Conservation (phyloP, 164 flowering plant genomes). For the Chimonanthus praecox region DNA sequence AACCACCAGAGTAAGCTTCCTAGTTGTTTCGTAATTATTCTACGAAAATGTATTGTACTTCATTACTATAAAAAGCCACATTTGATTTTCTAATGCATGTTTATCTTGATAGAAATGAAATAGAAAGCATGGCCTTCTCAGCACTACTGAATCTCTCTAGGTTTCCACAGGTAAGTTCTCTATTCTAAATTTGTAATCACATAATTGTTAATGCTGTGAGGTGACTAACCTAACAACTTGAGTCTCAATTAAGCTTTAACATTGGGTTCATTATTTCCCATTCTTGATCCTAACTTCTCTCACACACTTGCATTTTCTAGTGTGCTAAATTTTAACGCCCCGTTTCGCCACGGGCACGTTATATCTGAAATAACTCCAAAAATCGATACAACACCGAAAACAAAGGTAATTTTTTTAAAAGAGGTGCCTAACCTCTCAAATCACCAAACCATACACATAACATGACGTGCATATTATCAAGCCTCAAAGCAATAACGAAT, state of each 20-base stretch:
- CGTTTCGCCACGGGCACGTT: no score
- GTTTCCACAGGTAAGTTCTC: slow-evolving; percentile 66
- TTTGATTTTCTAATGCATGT: slow-evolving; percentile 1
- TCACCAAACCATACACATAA: no score
- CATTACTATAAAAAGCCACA: neutral
- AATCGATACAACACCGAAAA: no score
- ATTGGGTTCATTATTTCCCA: no score
- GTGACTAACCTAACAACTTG: neutral
- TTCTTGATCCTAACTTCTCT: no score
- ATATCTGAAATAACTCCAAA: no score
- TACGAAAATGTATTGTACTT: neutral
- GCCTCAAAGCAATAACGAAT: no score
- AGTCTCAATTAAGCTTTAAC: neutral
- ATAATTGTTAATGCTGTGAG: neutral
- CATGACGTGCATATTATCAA: no score
- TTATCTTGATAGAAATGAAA: slow-evolving; percentile 47
- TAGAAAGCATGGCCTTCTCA: slow-evolving; percentile 49
- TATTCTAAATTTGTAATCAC: neutral
- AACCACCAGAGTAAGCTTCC: slow-evolving; percentile 61
- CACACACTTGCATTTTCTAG: no score
- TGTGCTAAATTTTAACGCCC: no score
- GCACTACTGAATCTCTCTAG: slow-evolving; percentile 57
- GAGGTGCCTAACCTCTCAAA: no score
- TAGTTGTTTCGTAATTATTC: neutral
- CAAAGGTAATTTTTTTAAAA: no score